Conservation (phyloP, 1,284 basidiomycete species). For the Ceratobasidium sp. region DNA sequence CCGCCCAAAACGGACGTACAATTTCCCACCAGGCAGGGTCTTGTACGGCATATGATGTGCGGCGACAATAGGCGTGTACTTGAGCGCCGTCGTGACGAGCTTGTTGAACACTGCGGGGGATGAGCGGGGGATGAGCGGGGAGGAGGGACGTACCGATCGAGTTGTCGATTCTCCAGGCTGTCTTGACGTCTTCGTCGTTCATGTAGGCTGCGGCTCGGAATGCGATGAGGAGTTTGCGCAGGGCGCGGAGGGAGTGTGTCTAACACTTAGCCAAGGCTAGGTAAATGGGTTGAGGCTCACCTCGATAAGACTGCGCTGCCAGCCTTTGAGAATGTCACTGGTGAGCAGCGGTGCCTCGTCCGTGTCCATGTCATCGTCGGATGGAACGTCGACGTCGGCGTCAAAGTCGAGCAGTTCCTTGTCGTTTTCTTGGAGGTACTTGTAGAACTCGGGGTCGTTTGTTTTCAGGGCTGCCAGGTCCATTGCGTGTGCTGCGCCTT, state of each 20-base stretch:
- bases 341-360: constrained; percentile 70
- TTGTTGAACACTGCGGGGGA: constrained; percentile 82
- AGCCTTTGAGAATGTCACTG: constrained; percentile 73
- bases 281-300: constrained; percentile 52
- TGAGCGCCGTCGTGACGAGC: constrained; percentile 84
- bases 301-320: constrained; percentile 92
- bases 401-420: constrained; percentile 85
- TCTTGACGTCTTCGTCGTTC: constrained; percentile 70
- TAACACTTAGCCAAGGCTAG: constrained; percentile 48
- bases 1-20: constrained; percentile 60
- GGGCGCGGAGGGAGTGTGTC: constrained; percentile 84
- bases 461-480: constrained; percentile 91
- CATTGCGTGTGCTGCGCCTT: constrained; percentile 73
- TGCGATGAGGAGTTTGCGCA: constrained; percentile 85
- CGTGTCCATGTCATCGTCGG: constrained; percentile 49
- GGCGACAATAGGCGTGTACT: constrained; percentile 90
- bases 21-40: constrained; percentile 79
- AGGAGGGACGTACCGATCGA: constrained; percentile 61
- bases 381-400: constrained; percentile 46
- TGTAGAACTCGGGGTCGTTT: constrained; percentile 98
- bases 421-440: constrained; percentile 97
- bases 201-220: constrained; percentile 89
- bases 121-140: not conserved
- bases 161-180: constrained; percentile 83
- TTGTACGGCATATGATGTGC: constrained; percentile 89